Evolutionary conservation across 192 early-diverging fungal species (phyloP).

Genomic region (Jimgerdemannia lactiflua): DNA sequence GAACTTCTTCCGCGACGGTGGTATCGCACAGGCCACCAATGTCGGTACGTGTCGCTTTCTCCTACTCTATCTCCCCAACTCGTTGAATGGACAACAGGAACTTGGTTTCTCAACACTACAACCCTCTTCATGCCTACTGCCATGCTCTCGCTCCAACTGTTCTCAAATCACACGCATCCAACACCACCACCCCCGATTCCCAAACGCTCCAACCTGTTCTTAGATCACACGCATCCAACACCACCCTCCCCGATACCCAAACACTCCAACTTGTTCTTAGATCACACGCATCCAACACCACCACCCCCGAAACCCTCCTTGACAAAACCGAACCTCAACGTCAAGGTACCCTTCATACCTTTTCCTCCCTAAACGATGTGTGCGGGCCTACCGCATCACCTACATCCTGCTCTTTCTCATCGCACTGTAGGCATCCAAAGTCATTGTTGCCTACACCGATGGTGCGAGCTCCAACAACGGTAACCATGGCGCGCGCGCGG

Average conservation of each 20-base stretch:
- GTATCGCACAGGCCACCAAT: constrained; percentile 16
- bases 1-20: constrained; percentile 36
- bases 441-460: constrained; percentile 73
- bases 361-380: neutral
- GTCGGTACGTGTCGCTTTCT: constrained; percentile 1
- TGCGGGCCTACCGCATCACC: neutral
- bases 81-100: too few species aligned
- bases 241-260: too few species aligned
- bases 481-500: constrained; percentile 56
- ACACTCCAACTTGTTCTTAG: too few species aligned
- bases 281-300: too few species aligned
- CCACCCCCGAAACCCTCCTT: too few species aligned
- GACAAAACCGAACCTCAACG: neutral
- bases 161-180: too few species aligned
- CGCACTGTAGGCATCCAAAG: neutral
- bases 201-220: too few species aligned
- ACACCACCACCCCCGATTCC: too few species aligned
- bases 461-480: constrained; percentile 80
- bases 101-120: too few species aligned
- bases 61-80: neutral
- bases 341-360: constrained; percentile 3
- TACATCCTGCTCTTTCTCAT: neutral
- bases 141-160: too few species aligned
- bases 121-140: too few species aligned
- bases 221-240: too few species aligned